Conservation (phyloP, 345 rosid species). For the Eucalyptus dawsonii region DNA sequence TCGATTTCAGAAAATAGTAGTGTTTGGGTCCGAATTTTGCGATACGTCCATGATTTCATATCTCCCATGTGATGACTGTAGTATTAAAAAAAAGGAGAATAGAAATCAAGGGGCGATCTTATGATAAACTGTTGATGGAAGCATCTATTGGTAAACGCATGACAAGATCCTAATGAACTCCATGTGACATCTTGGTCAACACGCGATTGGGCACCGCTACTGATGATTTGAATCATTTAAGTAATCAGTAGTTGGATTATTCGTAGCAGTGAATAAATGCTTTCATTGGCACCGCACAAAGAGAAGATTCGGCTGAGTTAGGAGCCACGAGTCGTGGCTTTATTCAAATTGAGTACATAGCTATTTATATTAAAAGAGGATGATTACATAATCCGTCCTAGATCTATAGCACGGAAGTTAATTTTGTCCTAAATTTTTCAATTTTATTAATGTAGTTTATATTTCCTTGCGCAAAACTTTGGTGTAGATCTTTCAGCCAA, state of each 20-base stretch:
- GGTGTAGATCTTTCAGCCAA: neutral
- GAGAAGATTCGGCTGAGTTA: neutral
- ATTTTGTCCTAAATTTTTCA: neutral
- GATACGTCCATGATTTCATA: neutral
- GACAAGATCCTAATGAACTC: neutral
- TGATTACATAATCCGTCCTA: neutral
- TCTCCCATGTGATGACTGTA: neutral
- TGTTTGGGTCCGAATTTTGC: neutral
- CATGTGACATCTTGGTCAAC: neutral
- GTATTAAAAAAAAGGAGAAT: too few species aligned
- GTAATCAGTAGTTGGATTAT: neutral
- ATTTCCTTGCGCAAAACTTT: neutral
- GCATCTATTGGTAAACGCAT: neutral
- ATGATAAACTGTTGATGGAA: neutral
- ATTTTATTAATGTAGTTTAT: neutral
- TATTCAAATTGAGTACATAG: neutral
- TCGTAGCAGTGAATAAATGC: neutral
- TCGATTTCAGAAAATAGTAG: neutral
- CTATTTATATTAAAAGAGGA: neutral
- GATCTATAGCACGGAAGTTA: accelerated
- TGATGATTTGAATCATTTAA: neutral
- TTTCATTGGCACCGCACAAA: neutral
- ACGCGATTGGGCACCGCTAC: neutral
- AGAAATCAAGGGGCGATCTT: neutral
- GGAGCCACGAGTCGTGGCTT: neutral